These are phyloP conservation scores for Aspergillus sp. DNA, from an alignment of 2,329 filamentous ascomycete genomes.

Conservation along the genomic window DNA sequence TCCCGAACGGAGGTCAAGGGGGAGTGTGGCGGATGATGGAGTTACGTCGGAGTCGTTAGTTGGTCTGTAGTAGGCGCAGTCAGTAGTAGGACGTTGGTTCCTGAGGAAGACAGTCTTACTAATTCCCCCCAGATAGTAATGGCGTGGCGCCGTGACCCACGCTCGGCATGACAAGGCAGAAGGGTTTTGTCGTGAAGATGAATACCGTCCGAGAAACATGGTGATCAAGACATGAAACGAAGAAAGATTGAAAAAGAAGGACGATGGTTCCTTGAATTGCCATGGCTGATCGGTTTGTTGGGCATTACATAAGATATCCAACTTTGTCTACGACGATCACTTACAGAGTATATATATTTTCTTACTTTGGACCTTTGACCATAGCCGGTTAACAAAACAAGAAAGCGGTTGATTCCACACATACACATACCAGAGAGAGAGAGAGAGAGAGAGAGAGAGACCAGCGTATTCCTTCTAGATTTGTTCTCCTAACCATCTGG, in stretches of 20 bases:
- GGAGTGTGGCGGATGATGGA: background rate
- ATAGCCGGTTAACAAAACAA: too few relatives aligned
- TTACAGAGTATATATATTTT: too few relatives aligned
- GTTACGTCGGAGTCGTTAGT: background rate
- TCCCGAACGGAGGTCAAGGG: background rate
- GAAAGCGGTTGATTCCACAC: too few relatives aligned
- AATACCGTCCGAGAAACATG: background rate
- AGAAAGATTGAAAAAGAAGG: background rate
- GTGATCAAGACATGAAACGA: background rate
- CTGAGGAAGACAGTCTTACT: conserved; percentile 2
- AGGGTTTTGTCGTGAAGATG: conserved; percentile 4
- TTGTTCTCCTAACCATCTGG: too few relatives aligned
- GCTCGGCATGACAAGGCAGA: conserved; percentile 14
- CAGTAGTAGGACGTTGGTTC: background rate
- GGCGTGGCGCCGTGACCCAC: conserved; percentile 18
- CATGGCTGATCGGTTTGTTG: background rate
- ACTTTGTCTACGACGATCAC: background rate
- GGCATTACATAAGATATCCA: background rate
- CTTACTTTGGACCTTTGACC: too few relatives aligned
- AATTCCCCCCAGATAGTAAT: background rate
- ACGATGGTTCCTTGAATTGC: background rate
- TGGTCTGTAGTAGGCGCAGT: background rate
- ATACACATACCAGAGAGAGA: too few relatives aligned
- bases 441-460: too few relatives aligned
- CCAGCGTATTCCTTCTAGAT: too few relatives aligned